Evolutionary conservation across 2,329 filamentous ascomycete species (phyloP), one percentile per base, ranked within the genome.

Genomic region (Colletotrichum cordylinicola): DNA sequence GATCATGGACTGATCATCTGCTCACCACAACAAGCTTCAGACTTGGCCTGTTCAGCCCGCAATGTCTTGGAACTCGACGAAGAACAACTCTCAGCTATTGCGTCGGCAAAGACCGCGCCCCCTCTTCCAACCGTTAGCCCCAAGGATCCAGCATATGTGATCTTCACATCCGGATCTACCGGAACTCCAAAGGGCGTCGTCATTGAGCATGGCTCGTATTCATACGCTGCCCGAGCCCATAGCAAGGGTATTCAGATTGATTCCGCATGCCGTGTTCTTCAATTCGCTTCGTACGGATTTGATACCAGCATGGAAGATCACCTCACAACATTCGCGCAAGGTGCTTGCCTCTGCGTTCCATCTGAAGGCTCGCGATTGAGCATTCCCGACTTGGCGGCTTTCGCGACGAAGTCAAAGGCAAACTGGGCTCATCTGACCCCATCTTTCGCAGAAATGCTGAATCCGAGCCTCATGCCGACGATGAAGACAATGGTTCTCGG

Each of bases 281-380:
- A 91, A 73, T 89, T 90, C 62, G 89, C 88, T 1, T 86, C 87
- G 5, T 90, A 88, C 76, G 89, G 88, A 2, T 90, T 90, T 31
- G 89, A 92, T 58, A 85, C 88, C 6, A 87, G 87, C 21, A 82
- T 92, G 2, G 80, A 87, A 0, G 90, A 92, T 74, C 87, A 89
- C 1, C 82, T 91, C 10, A 86, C 87, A 1, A 87, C 90, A 0
- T 83, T 93, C 7, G 84, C 89, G 12, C 82, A 87, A n/a, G 92
- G 92, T n/a, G 91, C 89, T 0, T 92, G 90, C 70, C 85, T 93
- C 12, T 93, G 91, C 75, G 85, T 93, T 0, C 91, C 92, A 0
- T 87, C 87, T 9, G 83, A 88, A 2, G 80, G 86, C 5, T 87
- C 90, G 70, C 83, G 89, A 15, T 79, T 88, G 58, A 86, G 88